Percentiles rank a stretch among this genome's conserved stretches.
phyloP scores from a whole-genome alignment of 1,284 basidiomycete species.

The Gymnopus androsaceus region DNA sequence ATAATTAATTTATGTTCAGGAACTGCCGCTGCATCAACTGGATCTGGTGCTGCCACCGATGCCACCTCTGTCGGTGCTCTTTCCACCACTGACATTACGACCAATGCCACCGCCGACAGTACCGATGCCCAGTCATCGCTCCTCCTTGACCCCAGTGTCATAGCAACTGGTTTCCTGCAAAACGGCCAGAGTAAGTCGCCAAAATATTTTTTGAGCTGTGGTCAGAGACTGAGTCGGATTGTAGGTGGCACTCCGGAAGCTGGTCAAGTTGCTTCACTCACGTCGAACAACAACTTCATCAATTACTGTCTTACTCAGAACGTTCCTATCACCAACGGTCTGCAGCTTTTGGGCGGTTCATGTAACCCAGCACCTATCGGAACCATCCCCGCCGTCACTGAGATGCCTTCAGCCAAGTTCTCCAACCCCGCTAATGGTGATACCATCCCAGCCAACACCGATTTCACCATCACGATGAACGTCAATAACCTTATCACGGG shows the following conservation, averaged over 20 bases:
- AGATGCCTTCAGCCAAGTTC: slow-evolving; percentile 61
- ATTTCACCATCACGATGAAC: slow-evolving; percentile 44
- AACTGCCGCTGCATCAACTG: too few relatives aligned
- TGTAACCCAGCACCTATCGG: slow-evolving; percentile 20
- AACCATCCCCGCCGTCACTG: slow-evolving; percentile 20
- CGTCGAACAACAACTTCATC: slow-evolving; percentile 60
- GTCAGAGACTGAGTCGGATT: too few relatives aligned
- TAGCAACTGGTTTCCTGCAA: slow-evolving; percentile 43
- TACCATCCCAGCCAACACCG: slow-evolving; percentile 44
- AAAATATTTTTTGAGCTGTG: slow-evolving; percentile 26
- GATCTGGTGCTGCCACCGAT: not conserved
- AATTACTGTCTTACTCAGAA: slow-evolving; percentile 41
- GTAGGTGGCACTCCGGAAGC: not conserved
- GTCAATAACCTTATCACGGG: slow-evolving; percentile 54
- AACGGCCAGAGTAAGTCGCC: slow-evolving; percentile 39
- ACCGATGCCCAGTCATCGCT: slow-evolving; percentile 33
- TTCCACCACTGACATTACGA: not conserved
- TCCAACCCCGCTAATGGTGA: slow-evolving; percentile 47
- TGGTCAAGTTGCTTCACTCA: slow-evolving; percentile 39
- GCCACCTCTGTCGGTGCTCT: slow-evolving; percentile 9
- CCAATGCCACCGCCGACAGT: slow-evolving; percentile 10
- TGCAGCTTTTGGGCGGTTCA: slow-evolving; percentile 14
- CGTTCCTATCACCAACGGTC: slow-evolving; percentile 24
- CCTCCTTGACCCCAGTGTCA: slow-evolving; percentile 42
- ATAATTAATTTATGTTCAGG: too few relatives aligned